phyloP scores from a whole-genome alignment of 768 basidiomycete species.

The Kwoniella heveanensis region DNA sequence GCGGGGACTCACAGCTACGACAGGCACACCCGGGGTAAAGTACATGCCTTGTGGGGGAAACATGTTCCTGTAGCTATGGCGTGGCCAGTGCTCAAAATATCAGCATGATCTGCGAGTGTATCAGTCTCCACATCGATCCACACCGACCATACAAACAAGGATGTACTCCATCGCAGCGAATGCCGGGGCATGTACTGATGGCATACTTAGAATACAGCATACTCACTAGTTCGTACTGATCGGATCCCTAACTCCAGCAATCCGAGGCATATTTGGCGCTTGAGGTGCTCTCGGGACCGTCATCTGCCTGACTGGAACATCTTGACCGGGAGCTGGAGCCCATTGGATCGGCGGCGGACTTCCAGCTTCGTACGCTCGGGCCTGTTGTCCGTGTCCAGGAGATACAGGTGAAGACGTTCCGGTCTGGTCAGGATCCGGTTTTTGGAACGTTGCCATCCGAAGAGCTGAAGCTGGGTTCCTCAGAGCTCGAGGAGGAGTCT shows the following conservation, averaged over 20 bases:
- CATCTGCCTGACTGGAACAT: conserved; percentile 1
- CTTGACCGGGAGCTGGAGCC: conserved; percentile 7
- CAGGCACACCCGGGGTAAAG: neutral
- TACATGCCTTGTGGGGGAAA: conserved; percentile 9
- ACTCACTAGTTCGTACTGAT: conserved; percentile 18
- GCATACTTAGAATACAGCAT: too few species aligned
- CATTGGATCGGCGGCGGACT: conserved; percentile 10
- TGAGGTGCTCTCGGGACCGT: conserved; percentile 4
- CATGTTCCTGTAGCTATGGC: conserved; percentile 16
- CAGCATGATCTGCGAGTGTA: too few species aligned
- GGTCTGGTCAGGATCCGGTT: neutral
- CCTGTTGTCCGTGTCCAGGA: neutral
- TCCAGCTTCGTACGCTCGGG: neutral
- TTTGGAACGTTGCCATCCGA: neutral
- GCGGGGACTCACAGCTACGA: neutral
- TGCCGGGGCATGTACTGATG: too few species aligned
- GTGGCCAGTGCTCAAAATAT: neutral
- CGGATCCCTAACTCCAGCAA: conserved; percentile 20
- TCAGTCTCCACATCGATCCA: too few species aligned
- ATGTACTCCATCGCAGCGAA: too few species aligned
- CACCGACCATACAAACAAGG: too few species aligned
- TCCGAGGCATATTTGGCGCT: conserved; percentile 11
- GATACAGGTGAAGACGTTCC: too few species aligned
- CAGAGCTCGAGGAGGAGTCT: neutral
- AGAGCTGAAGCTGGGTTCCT: neutral